Percentiles rank a stretch among this genome's conserved stretches.
phyloP scores from a whole-genome alignment of 2,329 filamentous ascomycete genomes.

The Myriosclerotinia curreyana region DNA sequence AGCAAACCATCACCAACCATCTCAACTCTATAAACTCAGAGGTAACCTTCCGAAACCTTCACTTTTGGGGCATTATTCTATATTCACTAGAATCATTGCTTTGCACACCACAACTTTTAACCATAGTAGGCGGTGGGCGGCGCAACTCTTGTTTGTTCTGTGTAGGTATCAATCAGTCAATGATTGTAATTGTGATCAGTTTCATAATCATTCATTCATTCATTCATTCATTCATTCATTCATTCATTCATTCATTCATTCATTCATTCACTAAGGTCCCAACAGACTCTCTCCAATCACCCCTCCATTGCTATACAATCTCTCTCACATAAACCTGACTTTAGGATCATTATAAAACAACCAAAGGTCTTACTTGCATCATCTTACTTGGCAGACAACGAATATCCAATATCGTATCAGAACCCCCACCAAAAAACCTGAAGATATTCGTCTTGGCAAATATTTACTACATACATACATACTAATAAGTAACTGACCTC shows the following conservation, averaged over 20 bases:
- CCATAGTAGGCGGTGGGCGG: too few species aligned
- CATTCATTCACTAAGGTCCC: neutral
- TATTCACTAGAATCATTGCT: too few species aligned
- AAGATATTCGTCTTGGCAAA: slow-evolving; percentile 6
- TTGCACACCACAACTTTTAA: too few species aligned
- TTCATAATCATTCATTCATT: neutral
- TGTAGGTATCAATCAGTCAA: too few species aligned
- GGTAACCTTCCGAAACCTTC: too few species aligned
- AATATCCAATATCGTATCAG: slow-evolving; percentile 6
- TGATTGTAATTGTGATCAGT: too few species aligned
- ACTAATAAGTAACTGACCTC: slow-evolving; percentile 1
- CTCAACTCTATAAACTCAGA: too few species aligned
- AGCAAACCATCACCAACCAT: too few species aligned
- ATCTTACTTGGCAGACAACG: slow-evolving; percentile 6
- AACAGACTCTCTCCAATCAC: neutral
- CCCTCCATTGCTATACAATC: neutral
- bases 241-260: too few species aligned
- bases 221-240: neutral
- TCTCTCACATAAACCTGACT: neutral
- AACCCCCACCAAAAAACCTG: slow-evolving; percentile 14
- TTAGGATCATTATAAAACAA: slow-evolving; percentile 6
- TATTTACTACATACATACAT: slow-evolving; percentile 4
- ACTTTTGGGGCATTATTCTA: too few species aligned
- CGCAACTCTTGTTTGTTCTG: too few species aligned
- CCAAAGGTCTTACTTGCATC: neutral